Evolutionary conservation across 768 basidiomycete species (phyloP).

Genomic region (Calocybe cyanea): DNA sequence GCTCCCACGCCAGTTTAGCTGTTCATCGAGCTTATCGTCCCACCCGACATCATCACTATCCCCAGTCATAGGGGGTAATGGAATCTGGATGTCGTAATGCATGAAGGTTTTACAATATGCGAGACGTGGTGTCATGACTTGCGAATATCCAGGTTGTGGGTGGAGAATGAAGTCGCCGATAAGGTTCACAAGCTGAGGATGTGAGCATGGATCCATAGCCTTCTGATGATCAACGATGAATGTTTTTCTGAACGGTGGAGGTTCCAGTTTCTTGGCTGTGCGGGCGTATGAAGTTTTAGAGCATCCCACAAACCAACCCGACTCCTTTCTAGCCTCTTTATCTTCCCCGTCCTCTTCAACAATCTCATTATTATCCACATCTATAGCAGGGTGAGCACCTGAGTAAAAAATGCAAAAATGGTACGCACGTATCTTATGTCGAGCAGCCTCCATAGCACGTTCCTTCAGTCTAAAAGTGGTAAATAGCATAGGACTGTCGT

Average conservation of each 20-base stretch:
- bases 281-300: conserved; percentile 22
- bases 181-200: conserved; percentile 26
- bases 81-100: conserved; percentile 43
- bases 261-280: conserved; percentile 12
- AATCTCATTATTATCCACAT: conserved; percentile 13
- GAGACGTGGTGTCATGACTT: conserved; percentile 36
- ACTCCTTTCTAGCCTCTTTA: too few species aligned
- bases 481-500: conserved; percentile 28
- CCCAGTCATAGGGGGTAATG: conserved; percentile 18
- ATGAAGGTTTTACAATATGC: conserved; percentile 36
- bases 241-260: conserved; percentile 13
- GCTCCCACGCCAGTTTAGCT: conserved; percentile 59
- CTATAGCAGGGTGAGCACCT: conserved; percentile 3
- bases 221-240: conserved; percentile 37
- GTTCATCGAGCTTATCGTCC: conserved; percentile 51
- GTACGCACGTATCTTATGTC: conserved; percentile 11
- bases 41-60: conserved; percentile 48
- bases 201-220: conserved; percentile 36
- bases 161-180: conserved; percentile 41
- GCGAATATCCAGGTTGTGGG: conserved; percentile 24
- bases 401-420: background rate
- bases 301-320: conserved; percentile 22
- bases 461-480: conserved; percentile 17
- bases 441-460: conserved; percentile 14
- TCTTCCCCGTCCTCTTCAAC: conserved; percentile 6